Evolutionary conservation across 805 yeast genomes (phyloP).

Genomic region (Komagataella pastoris): DNA sequence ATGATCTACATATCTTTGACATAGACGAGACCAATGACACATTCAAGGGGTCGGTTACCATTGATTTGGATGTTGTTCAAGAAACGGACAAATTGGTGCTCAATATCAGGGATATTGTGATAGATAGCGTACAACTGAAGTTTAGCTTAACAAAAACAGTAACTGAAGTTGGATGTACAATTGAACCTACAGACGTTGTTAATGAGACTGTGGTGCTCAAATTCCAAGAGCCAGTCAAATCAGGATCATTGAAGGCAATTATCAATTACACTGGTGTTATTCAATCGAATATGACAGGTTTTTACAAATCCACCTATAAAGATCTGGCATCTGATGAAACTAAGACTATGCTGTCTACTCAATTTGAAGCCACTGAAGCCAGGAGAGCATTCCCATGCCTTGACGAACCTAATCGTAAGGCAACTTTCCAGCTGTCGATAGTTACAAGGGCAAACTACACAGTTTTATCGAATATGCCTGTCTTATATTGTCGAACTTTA

Average conservation of each 20-base stretch:
- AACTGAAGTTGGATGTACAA: conserved; percentile 7
- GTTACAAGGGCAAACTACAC: conserved; percentile 18
- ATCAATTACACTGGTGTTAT: conserved; percentile 28
- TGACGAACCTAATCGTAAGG: conserved; percentile 44
- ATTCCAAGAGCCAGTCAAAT: conserved; percentile 24
- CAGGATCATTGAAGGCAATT: conserved; percentile 11
- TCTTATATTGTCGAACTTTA: conserved; percentile 8
- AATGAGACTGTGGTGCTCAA: conserved; percentile 49
- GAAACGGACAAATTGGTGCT: conserved; percentile 31
- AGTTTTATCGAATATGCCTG: conserved; percentile 37
- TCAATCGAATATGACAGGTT: conserved; percentile 44
- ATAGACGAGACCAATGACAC: conserved; percentile 37
- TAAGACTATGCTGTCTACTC: conserved; percentile 33
- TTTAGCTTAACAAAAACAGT: conserved; percentile 13
- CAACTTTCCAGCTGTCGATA: conserved; percentile 35
- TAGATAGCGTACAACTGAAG: conserved; percentile 11
- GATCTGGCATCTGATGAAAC: conserved; percentile 18
- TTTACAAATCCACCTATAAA: conserved; percentile 32
- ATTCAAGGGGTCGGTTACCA: conserved; percentile 32
- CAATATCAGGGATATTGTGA: conserved; percentile 30
- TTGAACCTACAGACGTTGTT: conserved; percentile 4
- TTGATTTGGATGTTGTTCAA: conserved; percentile 30
- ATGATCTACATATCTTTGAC: conserved; percentile 45
- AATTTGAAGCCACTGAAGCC: conserved; percentile 47
- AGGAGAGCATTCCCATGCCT: conserved; percentile 45